These are phyloP conservation scores for Skeletonema menzelii DNA, from an alignment of 108 stramenopile genomes.

Conservation along the genomic window DNA sequence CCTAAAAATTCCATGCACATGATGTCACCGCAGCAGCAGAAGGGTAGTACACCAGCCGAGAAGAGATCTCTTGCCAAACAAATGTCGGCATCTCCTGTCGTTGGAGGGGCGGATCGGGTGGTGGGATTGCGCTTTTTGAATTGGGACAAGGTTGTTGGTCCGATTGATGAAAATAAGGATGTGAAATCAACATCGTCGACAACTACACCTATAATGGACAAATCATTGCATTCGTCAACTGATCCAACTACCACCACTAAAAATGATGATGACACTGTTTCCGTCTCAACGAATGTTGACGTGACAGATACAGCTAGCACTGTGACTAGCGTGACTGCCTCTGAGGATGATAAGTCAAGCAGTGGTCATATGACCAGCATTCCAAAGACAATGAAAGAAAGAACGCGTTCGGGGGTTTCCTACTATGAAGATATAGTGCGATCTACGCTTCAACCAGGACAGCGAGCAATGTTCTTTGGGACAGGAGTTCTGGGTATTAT, in stretches of 20 bases:
- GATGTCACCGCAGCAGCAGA: not conserved
- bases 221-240: not conserved
- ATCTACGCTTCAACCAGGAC: conserved; percentile 49
- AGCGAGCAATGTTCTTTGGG: conserved; percentile 78
- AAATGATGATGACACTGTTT: not conserved
- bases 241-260: not conserved
- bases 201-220: not conserved
- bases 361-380: not conserved
- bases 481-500: conserved; percentile 81
- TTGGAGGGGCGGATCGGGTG: conserved; percentile 38
- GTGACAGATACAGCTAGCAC: not conserved
- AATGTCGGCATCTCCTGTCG: not conserved
- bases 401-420: conserved; percentile 5
- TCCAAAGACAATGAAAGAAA: not conserved
- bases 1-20: not conserved
- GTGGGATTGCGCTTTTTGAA: conserved; percentile 26
- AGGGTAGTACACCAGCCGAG: not conserved
- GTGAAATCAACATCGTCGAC: not conserved
- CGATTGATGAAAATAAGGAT: not conserved
- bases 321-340: not conserved
- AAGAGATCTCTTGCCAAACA: not conserved
- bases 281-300: not conserved
- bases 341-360: not conserved
- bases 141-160: conserved; percentile 10
- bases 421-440: conserved; percentile 38